Percentiles rank a stretch among this genome's conserved stretches.
phyloP scores from a whole-genome alignment of 2,329 filamentous ascomycete species.

The Amesomyces nigricolor region DNA sequence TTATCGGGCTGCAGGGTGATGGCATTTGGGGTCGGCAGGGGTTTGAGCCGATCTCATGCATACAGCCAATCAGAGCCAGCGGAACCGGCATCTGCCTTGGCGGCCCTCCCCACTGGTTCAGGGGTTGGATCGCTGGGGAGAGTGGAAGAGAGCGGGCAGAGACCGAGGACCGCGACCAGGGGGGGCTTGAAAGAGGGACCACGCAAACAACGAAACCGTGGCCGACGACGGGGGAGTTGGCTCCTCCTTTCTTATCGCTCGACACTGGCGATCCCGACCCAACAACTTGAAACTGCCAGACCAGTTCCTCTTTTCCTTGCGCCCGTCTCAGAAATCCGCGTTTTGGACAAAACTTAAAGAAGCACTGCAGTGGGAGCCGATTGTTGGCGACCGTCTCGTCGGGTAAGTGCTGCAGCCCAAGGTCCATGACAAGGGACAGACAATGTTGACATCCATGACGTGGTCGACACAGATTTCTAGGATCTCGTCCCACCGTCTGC shows the following conservation, averaged over 20 bases:
- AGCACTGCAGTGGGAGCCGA: no score
- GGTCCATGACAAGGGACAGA: background rate
- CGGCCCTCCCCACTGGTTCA: constrained; percentile 5
- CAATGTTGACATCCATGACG: no score
- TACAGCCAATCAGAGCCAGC: constrained; percentile 6
- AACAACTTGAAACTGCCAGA: constrained; percentile 1
- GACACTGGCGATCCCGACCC: background rate
- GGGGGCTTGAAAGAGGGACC: background rate
- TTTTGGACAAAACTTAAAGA: no score
- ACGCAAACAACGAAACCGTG: constrained; percentile 1
- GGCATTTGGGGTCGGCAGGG: constrained; percentile 4
- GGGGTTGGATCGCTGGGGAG: constrained; percentile 1
- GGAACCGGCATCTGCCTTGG: background rate
- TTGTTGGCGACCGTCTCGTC: no score
- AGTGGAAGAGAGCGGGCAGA: background rate
- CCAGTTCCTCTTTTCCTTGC: background rate
- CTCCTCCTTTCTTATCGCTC: background rate
- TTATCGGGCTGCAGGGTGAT: constrained; percentile 4
- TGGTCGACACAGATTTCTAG: no score
- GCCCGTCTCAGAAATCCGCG: no score
- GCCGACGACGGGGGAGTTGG: constrained; percentile 1
- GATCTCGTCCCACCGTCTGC: background rate
- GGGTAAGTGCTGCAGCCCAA: no score
- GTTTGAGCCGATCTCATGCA: background rate
- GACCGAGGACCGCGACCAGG: background rate